A percentile compares a stretch with the other conserved stretches of the same genome.
phyloP scores from a whole-genome alignment of 192 early-diverging fungal genomes.

The Ramicandelaber brevisporus region DNA sequence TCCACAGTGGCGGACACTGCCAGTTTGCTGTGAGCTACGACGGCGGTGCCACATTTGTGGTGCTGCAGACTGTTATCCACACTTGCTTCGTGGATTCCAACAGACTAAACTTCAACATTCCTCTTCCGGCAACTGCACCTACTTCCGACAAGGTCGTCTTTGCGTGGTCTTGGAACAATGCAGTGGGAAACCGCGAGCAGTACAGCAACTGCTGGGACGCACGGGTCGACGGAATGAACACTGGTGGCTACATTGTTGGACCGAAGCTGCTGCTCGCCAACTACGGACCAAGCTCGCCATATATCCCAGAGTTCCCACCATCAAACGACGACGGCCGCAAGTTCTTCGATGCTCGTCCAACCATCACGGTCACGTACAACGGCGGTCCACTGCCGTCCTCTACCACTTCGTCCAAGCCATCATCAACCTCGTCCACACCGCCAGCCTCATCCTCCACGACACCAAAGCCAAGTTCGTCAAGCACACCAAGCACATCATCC shows the following conservation, averaged over 20 bases:
- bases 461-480: not conserved
- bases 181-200: conserved; percentile 26
- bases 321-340: conserved; percentile 2
- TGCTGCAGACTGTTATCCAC: conserved; percentile 15
- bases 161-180: conserved; percentile 34
- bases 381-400: too few relatives aligned
- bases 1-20: conserved; percentile 34
- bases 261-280: conserved; percentile 11
- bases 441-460: not conserved
- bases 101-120: conserved; percentile 8
- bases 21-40: conserved; percentile 39
- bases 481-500: not conserved
- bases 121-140: conserved; percentile 15
- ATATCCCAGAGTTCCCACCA: conserved; percentile 7
- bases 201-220: conserved; percentile 32
- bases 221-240: conserved; percentile 12
- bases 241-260: conserved; percentile 6
- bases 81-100: conserved; percentile 10
- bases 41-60: conserved; percentile 23
- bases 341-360: not conserved
- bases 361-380: not conserved
- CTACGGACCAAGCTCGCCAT: conserved; percentile 3
- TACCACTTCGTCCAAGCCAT: not conserved
- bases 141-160: conserved; percentile 18
- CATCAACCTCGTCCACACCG: not conserved